These are phyloP conservation scores for Rhododendron mucronatum DNA, from an alignment of 148 eudicot genomes.

Conservation along the genomic window DNA sequence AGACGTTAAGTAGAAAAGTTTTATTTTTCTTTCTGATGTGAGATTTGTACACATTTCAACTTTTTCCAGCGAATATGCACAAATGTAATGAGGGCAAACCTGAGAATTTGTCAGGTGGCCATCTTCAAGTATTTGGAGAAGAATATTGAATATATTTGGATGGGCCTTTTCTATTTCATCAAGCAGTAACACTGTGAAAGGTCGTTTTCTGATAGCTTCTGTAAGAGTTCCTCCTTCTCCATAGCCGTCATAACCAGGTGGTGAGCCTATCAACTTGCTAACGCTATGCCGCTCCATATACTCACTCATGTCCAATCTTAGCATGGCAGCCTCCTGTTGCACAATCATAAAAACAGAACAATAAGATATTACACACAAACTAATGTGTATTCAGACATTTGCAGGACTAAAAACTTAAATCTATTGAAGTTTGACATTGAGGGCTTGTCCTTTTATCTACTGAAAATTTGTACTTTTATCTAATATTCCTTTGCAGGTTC, in stretches of 20 bases:
- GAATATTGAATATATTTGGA: constrained; percentile 55
- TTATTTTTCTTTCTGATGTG: not conserved
- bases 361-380: not conserved
- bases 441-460: not conserved
- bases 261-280: constrained; percentile 61
- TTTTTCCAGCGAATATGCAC: not conserved
- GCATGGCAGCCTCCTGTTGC: constrained; percentile 48
- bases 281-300: constrained; percentile 64
- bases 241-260: constrained; percentile 63
- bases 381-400: not conserved
- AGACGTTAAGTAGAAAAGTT: not conserved
- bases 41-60: not conserved
- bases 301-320: constrained; percentile 64
- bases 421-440: not conserved
- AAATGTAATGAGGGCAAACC: constrained; percentile 25
- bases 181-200: constrained; percentile 51
- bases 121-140: constrained; percentile 59
- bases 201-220: constrained; percentile 50
- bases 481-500: not conserved
- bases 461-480: not conserved
- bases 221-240: constrained; percentile 61
- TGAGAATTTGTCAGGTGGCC: constrained; percentile 60
- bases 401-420: not conserved
- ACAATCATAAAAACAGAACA: not conserved
- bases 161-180: constrained; percentile 65